phyloP scores from a whole-genome alignment of 2,329 filamentous ascomycete genomes.

The Apiospora rasikravindrae region DNA sequence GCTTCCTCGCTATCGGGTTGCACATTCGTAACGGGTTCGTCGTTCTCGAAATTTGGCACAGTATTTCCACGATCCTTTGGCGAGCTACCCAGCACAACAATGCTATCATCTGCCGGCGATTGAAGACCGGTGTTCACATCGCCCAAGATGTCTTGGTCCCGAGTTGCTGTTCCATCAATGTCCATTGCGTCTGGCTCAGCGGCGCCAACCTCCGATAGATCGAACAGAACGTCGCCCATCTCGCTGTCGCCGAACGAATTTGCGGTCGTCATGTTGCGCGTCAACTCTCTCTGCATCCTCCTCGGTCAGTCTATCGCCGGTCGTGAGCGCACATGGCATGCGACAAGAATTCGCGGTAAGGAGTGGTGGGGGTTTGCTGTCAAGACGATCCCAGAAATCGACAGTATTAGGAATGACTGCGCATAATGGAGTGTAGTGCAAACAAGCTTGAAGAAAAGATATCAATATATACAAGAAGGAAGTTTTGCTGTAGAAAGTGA shows the following conservation, averaged over 20 bases:
- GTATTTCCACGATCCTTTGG: not conserved
- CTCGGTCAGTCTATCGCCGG: not conserved
- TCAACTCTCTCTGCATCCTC: not conserved
- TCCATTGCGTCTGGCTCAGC: not conserved
- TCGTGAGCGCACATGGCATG: not conserved
- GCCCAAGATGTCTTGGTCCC: not conserved
- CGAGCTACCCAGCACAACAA: not conserved
- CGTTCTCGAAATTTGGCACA: not conserved
- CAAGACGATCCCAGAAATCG: not conserved
- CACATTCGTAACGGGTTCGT: not conserved
- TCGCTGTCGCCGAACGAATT: not conserved
- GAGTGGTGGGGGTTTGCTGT: not conserved
- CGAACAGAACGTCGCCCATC: not conserved
- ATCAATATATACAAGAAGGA: not conserved
- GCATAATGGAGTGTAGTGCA: not conserved
- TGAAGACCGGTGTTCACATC: not conserved
- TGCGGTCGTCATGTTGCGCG: not conserved
- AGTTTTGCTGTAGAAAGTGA: not conserved
- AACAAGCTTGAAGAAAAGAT: not conserved
- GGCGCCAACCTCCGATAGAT: not conserved
- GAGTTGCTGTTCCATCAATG: not conserved
- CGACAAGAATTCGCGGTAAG: not conserved
- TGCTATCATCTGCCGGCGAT: not conserved
- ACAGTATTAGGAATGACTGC: not conserved
- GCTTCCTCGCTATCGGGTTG: not conserved